Evolutionary conservation across 2,329 filamentous ascomycete species (phyloP).

Genomic region (Cordyceps militaris): DNA sequence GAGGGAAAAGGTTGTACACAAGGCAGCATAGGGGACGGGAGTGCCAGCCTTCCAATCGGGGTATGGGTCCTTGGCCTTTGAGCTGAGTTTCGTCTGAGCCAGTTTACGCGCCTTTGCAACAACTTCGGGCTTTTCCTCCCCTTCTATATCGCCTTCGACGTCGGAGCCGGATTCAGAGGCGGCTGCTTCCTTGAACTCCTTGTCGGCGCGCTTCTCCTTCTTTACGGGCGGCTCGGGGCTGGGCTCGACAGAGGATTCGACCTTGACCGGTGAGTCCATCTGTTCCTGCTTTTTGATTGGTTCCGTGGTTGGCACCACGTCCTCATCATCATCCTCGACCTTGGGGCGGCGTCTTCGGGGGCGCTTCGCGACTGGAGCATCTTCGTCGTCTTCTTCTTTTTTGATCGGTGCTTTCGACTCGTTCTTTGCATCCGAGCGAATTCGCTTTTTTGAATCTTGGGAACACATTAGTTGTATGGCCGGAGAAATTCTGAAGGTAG

Average conservation of each 20-base stretch:
- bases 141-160: conserved; percentile 43
- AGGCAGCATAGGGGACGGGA: conserved; percentile 86
- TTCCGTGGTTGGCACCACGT: conserved; percentile 27
- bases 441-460: conserved; percentile 41
- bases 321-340: conserved; percentile 47
- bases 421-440: conserved; percentile 20
- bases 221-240: conserved; percentile 9
- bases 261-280: conserved; percentile 14
- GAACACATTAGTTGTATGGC: not conserved
- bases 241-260: conserved; percentile 14
- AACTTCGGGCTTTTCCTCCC: conserved; percentile 59
- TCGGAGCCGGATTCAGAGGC: conserved; percentile 30
- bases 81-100: conserved; percentile 68
- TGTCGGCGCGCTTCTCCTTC: conserved; percentile 18
- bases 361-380: conserved; percentile 55
- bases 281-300: conserved; percentile 23
- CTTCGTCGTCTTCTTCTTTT: conserved; percentile 46
- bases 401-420: conserved; percentile 18
- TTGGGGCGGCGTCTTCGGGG: conserved; percentile 40
- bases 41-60: conserved; percentile 88
- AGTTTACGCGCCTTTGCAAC: conserved; percentile 72
- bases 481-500: not conserved
- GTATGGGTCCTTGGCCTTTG: conserved; percentile 69
- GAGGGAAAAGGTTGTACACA: conserved; percentile 90
- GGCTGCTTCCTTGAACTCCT: conserved; percentile 18